These are phyloP conservation scores for Cercospora zeae-maydis DNA, from an alignment of 2,329 filamentous ascomycete species.

Conservation along the genomic window DNA sequence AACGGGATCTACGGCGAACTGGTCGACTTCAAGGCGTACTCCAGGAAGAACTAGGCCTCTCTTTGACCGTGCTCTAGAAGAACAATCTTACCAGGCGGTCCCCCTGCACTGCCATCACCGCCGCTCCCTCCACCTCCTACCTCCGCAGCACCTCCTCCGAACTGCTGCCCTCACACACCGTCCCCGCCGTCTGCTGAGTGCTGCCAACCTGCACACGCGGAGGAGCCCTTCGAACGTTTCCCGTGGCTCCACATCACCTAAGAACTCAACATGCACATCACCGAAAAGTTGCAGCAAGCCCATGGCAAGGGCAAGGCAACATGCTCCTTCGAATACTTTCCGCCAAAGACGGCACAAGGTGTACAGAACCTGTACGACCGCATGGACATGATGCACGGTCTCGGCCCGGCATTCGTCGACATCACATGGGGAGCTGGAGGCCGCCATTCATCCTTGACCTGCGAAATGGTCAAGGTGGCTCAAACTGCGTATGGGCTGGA, in stretches of 20 bases:
- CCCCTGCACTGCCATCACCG: neutral
- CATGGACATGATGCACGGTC: conserved; percentile 97
- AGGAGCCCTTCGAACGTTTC: neutral
- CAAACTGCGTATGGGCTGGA: conserved; percentile 94
- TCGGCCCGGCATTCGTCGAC: conserved; percentile 94
- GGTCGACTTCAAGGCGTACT: conserved; percentile 34
- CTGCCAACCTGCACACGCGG: neutral
- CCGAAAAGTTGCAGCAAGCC: conserved; percentile 80
- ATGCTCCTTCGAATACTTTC: conserved; percentile 99
- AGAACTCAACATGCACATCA: conserved; percentile 76
- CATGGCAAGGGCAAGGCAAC: conserved; percentile 75
- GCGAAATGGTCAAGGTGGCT: conserved; percentile 94
- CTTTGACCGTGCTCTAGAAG: conserved; percentile 7
- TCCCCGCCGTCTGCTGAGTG: neutral
- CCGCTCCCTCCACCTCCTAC: neutral
- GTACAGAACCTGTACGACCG: conserved; percentile 99
- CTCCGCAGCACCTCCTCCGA: neutral
- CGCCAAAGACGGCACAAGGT: conserved; percentile 93
- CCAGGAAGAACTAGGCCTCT: conserved; percentile 17
- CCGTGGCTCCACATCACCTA: neutral
- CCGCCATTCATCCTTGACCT: conserved; percentile 83
- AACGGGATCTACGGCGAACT: conserved; percentile 33
- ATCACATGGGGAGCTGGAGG: conserved; percentile 98
- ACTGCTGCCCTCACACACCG: neutral
- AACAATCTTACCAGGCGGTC: conserved; percentile 15